Conservation (phyloP, 495 filamentous ascomycete genomes). For the Lasiosphaeris hirsuta region DNA sequence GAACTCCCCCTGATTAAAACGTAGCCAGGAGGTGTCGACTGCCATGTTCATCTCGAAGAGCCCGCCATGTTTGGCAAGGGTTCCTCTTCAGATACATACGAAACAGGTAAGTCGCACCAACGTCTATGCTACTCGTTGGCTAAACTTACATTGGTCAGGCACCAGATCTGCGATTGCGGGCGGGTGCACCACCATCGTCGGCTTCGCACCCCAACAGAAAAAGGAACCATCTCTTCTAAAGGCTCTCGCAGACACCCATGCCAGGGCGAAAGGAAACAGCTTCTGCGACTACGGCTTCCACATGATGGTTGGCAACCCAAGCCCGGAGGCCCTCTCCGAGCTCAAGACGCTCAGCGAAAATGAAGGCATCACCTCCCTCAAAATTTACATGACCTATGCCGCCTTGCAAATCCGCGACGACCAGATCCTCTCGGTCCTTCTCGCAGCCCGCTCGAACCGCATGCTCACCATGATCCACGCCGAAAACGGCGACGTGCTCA, state of each 20-base stretch:
- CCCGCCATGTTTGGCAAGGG: conserved; percentile 49
- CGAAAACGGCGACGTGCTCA: conserved; percentile 56
- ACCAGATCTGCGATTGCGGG: conserved; percentile 57
- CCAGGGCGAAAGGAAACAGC: conserved; percentile 41
- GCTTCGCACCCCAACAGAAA: conserved; percentile 56
- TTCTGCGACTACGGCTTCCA: conserved; percentile 64
- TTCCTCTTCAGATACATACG: conserved; percentile 48
- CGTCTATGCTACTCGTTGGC: too few species aligned
- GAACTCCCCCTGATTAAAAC: neutral
- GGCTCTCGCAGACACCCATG: conserved; percentile 48
- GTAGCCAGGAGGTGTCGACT: conserved; percentile 40
- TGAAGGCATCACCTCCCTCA: conserved; percentile 54
- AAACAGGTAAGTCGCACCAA: conserved; percentile 30
- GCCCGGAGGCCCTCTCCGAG: conserved; percentile 36
- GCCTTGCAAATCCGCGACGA: conserved; percentile 53
- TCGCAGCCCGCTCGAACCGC: conserved; percentile 41
- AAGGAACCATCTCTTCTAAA: conserved; percentile 45
- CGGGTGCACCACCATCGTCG: conserved; percentile 58
- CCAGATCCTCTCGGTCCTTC: conserved; percentile 55
- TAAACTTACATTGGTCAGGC: conserved; percentile 9
- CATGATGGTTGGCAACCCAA: conserved; percentile 54
- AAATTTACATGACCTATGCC: conserved; percentile 65
- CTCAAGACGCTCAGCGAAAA: conserved; percentile 40
- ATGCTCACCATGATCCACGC: conserved; percentile 63
- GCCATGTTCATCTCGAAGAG: conserved; percentile 46